Percentiles rank a stretch among this genome's conserved stretches.
phyloP scores from a whole-genome alignment of 345 rosid genomes.

The Hibiscus tridactylites region DNA sequence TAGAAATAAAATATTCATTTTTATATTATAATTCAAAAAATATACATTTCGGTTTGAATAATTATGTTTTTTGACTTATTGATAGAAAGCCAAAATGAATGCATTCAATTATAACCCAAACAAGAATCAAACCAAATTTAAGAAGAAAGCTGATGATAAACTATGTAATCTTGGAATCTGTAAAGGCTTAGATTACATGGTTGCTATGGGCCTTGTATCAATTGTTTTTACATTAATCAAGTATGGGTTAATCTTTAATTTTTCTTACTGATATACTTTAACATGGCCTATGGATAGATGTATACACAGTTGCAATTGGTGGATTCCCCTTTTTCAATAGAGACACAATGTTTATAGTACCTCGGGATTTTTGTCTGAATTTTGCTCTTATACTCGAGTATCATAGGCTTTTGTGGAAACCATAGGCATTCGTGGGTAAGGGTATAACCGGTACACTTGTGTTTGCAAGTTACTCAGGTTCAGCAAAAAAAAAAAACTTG shows the following conservation, averaged over 20 bases:
- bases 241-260: too few species aligned
- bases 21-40: neutral
- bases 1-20: neutral
- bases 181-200: too few species aligned
- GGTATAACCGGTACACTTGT: neutral
- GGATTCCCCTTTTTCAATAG: neutral
- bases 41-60: too few species aligned
- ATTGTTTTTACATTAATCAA: neutral
- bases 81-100: too few species aligned
- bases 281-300: too few species aligned
- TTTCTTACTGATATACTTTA: too few species aligned
- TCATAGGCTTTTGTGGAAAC: neutral
- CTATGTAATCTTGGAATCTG: neutral
- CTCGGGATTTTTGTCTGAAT: neutral
- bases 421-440: neutral
- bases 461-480: neutral
- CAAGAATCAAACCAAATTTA: neutral
- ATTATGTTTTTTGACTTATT: too few species aligned
- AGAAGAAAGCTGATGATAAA: neutral
- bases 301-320: neutral
- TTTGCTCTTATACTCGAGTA: neutral
- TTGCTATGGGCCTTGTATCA: neutral
- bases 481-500: neutral
- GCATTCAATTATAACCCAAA: too few species aligned
- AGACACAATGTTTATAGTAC: neutral